Evolutionary conservation across 768 basidiomycete genomes (phyloP).

Genomic region (Myochromella boudieri): DNA sequence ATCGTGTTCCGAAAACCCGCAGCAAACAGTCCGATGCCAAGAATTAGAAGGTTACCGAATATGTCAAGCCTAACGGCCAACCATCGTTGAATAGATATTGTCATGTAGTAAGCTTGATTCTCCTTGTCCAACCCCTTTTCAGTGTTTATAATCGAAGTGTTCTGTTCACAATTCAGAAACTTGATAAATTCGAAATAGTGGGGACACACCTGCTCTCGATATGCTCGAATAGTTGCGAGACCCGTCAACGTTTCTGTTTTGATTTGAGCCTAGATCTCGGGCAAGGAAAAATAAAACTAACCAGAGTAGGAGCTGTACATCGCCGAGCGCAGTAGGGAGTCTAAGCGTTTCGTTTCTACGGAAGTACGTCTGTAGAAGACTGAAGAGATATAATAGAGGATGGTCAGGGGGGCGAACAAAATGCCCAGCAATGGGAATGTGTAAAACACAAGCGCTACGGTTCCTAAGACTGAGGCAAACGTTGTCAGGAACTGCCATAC

Average conservation of each 20-base stretch:
- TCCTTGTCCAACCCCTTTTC: conserved; percentile 57
- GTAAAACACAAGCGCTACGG: conserved; percentile 61
- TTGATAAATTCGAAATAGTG: background rate
- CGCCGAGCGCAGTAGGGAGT: conserved; percentile 58
- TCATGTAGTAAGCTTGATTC: conserved; percentile 66
- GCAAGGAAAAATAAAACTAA: conserved; percentile 19
- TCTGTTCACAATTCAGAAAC: conserved; percentile 24
- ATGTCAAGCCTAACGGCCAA: conserved; percentile 63
- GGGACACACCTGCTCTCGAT: conserved; percentile 46
- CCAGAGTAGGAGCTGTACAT: conserved; percentile 61
- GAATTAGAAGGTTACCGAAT: conserved; percentile 63
- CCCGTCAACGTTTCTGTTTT: conserved; percentile 60
- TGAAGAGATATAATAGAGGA: conserved; percentile 53
- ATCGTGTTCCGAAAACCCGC: conserved; percentile 56
- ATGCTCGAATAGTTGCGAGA: conserved; percentile 61
- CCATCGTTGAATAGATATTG: conserved; percentile 66
- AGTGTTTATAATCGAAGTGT: conserved; percentile 48
- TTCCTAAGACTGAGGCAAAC: conserved; percentile 48
- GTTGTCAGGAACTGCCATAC: conserved; percentile 36
- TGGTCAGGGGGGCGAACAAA: conserved; percentile 51
- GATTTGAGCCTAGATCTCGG: background rate
- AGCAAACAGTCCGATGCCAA: conserved; percentile 72
- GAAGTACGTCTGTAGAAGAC: conserved; percentile 61
- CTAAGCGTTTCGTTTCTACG: conserved; percentile 64
- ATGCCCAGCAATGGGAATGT: conserved; percentile 68